These are phyloP conservation scores for Lepiota venenata DNA, from an alignment of 768 basidiomycete species.

Conservation along the genomic window DNA sequence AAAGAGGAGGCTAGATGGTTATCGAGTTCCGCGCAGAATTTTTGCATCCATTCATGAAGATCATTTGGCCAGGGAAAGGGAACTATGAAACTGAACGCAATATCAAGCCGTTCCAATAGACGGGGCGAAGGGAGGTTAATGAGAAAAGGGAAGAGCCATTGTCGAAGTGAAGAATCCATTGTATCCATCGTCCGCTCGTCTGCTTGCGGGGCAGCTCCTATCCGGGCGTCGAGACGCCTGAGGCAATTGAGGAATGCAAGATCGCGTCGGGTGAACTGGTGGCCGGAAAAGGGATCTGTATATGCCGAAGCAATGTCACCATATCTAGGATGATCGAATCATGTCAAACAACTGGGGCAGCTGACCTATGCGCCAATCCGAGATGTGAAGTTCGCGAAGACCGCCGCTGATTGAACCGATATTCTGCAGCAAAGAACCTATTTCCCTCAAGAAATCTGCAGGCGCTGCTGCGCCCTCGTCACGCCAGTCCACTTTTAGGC, in stretches of 20 bases:
- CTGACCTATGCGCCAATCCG: slow-evolving; percentile 8
- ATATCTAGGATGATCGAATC: too few relatives aligned
- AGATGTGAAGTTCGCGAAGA: slow-evolving; percentile 2
- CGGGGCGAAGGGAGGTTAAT: neutral
- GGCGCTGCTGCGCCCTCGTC: neutral
- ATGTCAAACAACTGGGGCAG: neutral
- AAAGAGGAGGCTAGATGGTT: neutral
- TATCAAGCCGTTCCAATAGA: neutral
- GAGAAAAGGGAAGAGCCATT: slow-evolving; percentile 3
- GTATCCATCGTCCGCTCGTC: neutral
- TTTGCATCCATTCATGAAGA: slow-evolving; percentile 1
- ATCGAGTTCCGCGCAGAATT: slow-evolving; percentile 6
- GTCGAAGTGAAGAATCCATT: neutral
- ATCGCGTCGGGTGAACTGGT: slow-evolving; percentile 5
- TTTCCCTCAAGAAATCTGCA: slow-evolving; percentile 47
- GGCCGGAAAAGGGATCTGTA: slow-evolving; percentile 6
- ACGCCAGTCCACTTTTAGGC: neutral
- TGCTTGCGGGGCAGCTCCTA: slow-evolving; percentile 7
- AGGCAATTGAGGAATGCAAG: slow-evolving; percentile 1
- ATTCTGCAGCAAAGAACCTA: slow-evolving; percentile 40
- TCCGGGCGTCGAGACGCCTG: slow-evolving; percentile 1
- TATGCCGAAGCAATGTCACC: neutral
- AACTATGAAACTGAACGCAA: slow-evolving; percentile 5
- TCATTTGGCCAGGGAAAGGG: neutral
- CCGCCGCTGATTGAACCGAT: neutral